phyloP scores from a whole-genome alignment of 1,284 basidiomycete species.

The Inonotus obliquus region DNA sequence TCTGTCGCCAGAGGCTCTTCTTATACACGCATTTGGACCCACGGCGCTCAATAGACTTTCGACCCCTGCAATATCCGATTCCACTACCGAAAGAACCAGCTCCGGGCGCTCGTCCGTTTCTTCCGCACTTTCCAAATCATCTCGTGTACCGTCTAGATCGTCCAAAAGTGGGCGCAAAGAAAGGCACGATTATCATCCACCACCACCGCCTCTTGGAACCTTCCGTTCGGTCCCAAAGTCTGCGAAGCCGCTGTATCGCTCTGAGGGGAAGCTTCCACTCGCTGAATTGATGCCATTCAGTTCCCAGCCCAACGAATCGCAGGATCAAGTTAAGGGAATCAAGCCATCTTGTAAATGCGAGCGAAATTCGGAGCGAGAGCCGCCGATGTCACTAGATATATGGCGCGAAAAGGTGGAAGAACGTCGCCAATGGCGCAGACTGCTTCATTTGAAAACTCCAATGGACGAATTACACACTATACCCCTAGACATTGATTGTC shows the following conservation, averaged over 20 bases:
- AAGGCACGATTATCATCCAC: slow-evolving; percentile 1
- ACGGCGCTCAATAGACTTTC: neutral
- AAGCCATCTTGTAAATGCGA: neutral
- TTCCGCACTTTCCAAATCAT: neutral
- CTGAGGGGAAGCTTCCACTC: neutral
- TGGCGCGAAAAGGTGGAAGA: slow-evolving; percentile 12
- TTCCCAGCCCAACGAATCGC: neutral
- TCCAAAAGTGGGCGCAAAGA: neutral
- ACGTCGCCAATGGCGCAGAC: neutral
- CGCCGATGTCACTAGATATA: neutral
- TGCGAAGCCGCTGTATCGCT: neutral
- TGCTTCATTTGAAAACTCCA: neutral
- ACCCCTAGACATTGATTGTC: slow-evolving; percentile 13
- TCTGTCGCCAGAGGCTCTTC: slow-evolving; percentile 11
- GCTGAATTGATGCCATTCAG: neutral
- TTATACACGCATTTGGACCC: slow-evolving; percentile 13
- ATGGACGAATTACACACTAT: neutral
- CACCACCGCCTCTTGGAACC: slow-evolving; percentile 12
- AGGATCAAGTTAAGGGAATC: neutral
- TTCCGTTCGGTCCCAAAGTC: slow-evolving; percentile 7
- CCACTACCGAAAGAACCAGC: neutral
- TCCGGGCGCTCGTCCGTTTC: neutral
- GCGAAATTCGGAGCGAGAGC: neutral
- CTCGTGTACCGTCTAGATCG: neutral
- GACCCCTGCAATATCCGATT: neutral